Evolutionary conservation across 441 rosid species (phyloP).

Genomic region (Syzygium malaccense): DNA sequence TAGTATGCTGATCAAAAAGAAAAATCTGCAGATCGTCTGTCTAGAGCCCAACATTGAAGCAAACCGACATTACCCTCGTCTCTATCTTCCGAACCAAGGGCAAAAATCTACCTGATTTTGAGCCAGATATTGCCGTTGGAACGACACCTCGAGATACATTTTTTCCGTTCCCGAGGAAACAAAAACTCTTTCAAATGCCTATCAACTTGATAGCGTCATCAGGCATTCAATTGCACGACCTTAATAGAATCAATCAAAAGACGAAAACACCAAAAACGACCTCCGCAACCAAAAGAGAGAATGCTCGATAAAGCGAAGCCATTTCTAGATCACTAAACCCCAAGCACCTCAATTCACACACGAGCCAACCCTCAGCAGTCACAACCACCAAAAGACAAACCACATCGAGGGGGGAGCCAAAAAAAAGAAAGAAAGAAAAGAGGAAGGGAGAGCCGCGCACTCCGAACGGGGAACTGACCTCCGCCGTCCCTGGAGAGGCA

Average conservation of each 20-base stretch:
- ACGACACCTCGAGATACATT: background rate
- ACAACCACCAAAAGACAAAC: background rate
- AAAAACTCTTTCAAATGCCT: background rate
- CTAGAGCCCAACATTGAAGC: background rate
- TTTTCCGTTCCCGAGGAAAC: background rate
- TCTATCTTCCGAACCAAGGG: background rate
- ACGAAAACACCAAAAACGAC: background rate
- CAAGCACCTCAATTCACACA: background rate
- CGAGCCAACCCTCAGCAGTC: background rate
- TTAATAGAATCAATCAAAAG: background rate
- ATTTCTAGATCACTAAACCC: background rate
- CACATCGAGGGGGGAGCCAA: background rate
- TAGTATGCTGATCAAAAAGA: background rate
- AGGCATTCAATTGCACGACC: background rate
- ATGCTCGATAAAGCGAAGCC: background rate
- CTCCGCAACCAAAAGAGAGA: background rate
- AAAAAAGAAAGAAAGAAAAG: background rate
- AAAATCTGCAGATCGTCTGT: background rate
- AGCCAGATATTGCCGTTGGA: background rate
- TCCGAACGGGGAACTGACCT: constrained; percentile 24
- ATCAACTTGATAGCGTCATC: background rate
- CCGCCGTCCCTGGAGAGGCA: constrained; percentile 41
- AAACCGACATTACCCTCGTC: background rate
- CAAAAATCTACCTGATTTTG: background rate
- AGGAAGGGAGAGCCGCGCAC: background rate